Conservation (phyloP, 108 stramenopile genomes). For the Fragilaria radians region DNA sequence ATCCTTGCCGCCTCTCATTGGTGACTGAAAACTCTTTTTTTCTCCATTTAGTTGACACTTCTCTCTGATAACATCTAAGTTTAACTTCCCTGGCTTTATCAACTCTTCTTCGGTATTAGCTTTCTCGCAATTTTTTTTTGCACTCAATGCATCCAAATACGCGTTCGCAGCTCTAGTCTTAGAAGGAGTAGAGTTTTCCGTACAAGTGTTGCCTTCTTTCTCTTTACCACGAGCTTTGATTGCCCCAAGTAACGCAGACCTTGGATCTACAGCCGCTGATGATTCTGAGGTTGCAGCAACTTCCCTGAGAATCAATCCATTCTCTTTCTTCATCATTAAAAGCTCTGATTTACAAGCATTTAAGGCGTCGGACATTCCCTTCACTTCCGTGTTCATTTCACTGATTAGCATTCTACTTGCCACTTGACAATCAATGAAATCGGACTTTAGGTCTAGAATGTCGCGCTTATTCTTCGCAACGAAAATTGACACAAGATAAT, state of each 20-base stretch:
- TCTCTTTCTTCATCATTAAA: conserved; percentile 45
- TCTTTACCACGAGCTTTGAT: not conserved
- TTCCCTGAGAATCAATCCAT: not conserved
- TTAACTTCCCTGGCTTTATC: not conserved
- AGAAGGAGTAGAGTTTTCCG: not conserved
- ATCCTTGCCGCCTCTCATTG: conserved; percentile 2
- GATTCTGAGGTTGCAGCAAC: not conserved
- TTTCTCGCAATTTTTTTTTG: conserved; percentile 1
- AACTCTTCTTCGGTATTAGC: not conserved
- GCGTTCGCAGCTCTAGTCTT: not conserved
- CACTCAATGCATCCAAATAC: not conserved
- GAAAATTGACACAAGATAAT: conserved; percentile 85
- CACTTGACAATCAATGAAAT: conserved; percentile 65
- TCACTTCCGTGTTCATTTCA: conserved; percentile 61
- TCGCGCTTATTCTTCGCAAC: conserved; percentile 51
- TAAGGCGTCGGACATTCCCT: conserved; percentile 30
- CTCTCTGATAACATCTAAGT: conserved; percentile 13
- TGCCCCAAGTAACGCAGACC: not conserved
- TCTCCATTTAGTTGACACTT: conserved; percentile 12
- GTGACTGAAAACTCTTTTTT: conserved; percentile 8
- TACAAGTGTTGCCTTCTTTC: not conserved
- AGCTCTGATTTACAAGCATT: conserved; percentile 64
- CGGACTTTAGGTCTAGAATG: conserved; percentile 42
- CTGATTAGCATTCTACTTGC: conserved; percentile 58
- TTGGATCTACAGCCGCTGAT: not conserved